phyloP scores from a whole-genome alignment of 2,329 filamentous ascomycete genomes.

The Fusarium lyarnte region DNA sequence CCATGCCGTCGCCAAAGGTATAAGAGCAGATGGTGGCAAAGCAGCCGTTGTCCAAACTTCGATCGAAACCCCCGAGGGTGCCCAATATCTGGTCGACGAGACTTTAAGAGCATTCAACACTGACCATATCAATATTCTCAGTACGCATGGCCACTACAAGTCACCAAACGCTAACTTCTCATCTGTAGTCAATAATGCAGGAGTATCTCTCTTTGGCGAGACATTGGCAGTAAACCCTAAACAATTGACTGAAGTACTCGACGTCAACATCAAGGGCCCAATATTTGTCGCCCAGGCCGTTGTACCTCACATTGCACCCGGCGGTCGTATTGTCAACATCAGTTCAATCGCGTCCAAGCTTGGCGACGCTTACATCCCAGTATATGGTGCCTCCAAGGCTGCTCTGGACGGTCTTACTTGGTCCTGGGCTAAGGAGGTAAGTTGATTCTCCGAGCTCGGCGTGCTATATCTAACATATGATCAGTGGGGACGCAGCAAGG shows the following conservation, averaged over 20 bases:
- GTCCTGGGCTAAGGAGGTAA: neutral
- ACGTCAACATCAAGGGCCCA: rapidly evolving
- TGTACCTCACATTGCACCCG: neutral
- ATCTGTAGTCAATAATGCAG: neutral
- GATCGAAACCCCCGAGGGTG: neutral
- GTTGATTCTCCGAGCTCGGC: rapidly evolving
- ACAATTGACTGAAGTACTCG: neutral
- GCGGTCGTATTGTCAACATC: rapidly evolving
- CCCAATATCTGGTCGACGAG: neutral
- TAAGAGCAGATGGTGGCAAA: neutral
- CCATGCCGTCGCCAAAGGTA: rapidly evolving
- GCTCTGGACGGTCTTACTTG: neutral
- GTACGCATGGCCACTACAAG: neutral
- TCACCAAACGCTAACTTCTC: neutral
- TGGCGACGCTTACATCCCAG: rapidly evolving
- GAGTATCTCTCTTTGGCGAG: neutral
- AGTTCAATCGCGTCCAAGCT: neutral
- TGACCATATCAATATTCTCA: neutral
- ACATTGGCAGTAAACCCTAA: rapidly evolving
- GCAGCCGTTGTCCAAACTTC: neutral
- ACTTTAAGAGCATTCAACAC: neutral
- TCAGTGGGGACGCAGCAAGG: neutral
- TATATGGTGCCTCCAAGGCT: neutral
- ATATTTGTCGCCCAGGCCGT: neutral
- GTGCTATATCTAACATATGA: rapidly evolving